phyloP scores from a whole-genome alignment of 2,329 filamentous ascomycete species.

The Huntiella omanensis region DNA sequence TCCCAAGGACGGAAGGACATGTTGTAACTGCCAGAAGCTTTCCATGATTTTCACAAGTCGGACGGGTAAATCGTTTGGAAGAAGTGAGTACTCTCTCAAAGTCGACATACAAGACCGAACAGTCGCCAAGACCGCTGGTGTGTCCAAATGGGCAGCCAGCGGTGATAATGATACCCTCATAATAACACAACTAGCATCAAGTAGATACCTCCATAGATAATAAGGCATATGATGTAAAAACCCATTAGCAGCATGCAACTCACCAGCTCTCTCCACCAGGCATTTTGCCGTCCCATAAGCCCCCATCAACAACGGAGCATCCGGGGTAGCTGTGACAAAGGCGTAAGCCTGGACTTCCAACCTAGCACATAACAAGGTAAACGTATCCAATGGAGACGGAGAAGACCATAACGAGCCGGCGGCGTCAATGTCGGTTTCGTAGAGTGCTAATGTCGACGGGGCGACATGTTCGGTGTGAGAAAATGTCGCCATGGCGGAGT shows the following conservation, averaged over 20 bases:
- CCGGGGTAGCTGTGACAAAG: slow-evolving; percentile 18
- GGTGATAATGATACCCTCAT: slow-evolving; percentile 14
- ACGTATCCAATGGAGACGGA: slow-evolving; percentile 13
- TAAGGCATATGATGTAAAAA: slow-evolving; percentile 30
- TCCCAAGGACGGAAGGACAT: slow-evolving; percentile 21
- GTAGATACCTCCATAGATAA: slow-evolving; percentile 28
- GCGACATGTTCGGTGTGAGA: slow-evolving; percentile 28
- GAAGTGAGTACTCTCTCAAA: slow-evolving; percentile 23
- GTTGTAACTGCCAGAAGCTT: slow-evolving; percentile 26
- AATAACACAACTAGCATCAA: slow-evolving; percentile 27
- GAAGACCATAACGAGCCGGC: slow-evolving; percentile 16
- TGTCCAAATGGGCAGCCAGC: slow-evolving; percentile 22
- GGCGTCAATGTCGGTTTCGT: slow-evolving; percentile 34
- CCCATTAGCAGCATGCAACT: slow-evolving; percentile 22
- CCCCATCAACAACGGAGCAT: slow-evolving; percentile 18
- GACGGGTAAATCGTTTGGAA: slow-evolving; percentile 29
- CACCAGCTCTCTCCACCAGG: slow-evolving; percentile 24
- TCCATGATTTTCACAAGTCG: slow-evolving; percentile 29
- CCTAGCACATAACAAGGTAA: slow-evolving; percentile 28
- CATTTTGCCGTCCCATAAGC: slow-evolving; percentile 29
- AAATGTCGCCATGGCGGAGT: slow-evolving; percentile 27
- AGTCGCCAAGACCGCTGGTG: slow-evolving; percentile 21
- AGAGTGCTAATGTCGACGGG: slow-evolving; percentile 26
- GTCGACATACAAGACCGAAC: slow-evolving; percentile 16
- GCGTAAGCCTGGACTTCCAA: slow-evolving; percentile 36